Evolutionary conservation across 441 rosid species (phyloP), one percentile per base, ranked within the genome.

Genomic region (Codiaeum variegatum): DNA sequence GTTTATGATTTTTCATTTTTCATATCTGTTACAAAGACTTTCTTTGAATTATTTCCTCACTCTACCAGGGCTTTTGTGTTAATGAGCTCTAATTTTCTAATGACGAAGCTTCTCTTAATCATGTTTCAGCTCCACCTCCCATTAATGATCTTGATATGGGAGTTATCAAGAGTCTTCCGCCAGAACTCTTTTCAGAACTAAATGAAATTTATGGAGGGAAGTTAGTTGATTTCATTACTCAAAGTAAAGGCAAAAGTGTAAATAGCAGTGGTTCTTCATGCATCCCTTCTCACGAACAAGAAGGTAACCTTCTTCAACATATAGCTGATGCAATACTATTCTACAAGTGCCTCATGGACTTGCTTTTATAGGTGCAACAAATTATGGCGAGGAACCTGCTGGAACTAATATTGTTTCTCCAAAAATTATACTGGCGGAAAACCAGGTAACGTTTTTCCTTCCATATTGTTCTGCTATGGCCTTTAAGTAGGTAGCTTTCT

Each of bases 151-250:
- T 94, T 67, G 99, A 94, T 78, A 69, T 90, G 83, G 96, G 84
- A 76, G 93, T 94, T 66, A 74, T 94, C 70, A 84, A 88, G 83
- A 84, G 83, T 84, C 99, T 94, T 79, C 99, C 99, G 72, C 79
- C 88, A 26, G 98, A 92, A 71, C 80, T 94, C 56, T 82, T 92
- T 73, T 78, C 90, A 19, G 99, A 94, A 80, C 67, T 94, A 81
- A 92, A 94, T 88, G 89, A 79, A 75, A 86, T 83, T 62, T 94
- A 94, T 72, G 92, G 92, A 3, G 97, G 96, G 72, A 88, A 91
- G 83, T 71, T 94, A 78, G 77, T 69, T 60, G 83, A 79, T 68
- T 83, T 87, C 64, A 83, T 91, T 79, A 81, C 86, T 71, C 79
- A 85, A 80, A 84, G 71, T 60, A 85, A 79, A 75, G 85, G 77